A percentile compares a stretch with the other conserved stretches of the same genome.
phyloP scores from a whole-genome alignment of 805 yeast genomes.

The Wickerhamomyces bovis region DNA sequence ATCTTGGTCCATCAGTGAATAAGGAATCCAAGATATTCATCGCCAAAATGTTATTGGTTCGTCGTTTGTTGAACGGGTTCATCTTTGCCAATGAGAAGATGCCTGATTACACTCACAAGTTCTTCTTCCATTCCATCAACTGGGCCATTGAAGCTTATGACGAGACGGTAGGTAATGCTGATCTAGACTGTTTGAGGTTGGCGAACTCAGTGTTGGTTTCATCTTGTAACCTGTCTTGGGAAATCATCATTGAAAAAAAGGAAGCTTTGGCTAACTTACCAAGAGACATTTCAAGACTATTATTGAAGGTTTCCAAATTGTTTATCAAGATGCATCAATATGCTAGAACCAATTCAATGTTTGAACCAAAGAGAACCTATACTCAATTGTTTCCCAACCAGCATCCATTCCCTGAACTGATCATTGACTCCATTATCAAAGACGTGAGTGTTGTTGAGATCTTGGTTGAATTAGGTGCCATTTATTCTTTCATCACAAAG shows the following conservation, averaged over 20 bases:
- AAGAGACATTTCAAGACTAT: conserved; percentile 42
- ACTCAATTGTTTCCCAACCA: conserved; percentile 62
- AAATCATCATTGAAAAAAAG: conserved; percentile 26
- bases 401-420: conserved; percentile 56
- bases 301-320: conserved; percentile 48
- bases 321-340: conserved; percentile 48
- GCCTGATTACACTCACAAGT: conserved; percentile 32
- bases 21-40: conserved; percentile 48
- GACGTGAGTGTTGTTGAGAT: conserved; percentile 68
- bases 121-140: conserved; percentile 41
- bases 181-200: conserved; percentile 55
- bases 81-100: conserved; percentile 23
- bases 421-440: conserved; percentile 70
- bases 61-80: conserved; percentile 43
- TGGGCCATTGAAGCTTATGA: conserved; percentile 56
- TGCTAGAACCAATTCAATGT: conserved; percentile 33
- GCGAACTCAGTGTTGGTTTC: conserved; percentile 55
- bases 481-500: conserved; percentile 51
- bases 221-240: conserved; percentile 36
- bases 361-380: conserved; percentile 56
- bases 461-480: conserved; percentile 58
- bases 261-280: conserved; percentile 33
- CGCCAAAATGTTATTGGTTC: conserved; percentile 54
- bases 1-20: conserved; percentile 20
- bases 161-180: conserved; percentile 34